These are phyloP conservation scores for Sporisorium exsertum DNA, from an alignment of 1,284 basidiomycete species.

Conservation along the genomic window DNA sequence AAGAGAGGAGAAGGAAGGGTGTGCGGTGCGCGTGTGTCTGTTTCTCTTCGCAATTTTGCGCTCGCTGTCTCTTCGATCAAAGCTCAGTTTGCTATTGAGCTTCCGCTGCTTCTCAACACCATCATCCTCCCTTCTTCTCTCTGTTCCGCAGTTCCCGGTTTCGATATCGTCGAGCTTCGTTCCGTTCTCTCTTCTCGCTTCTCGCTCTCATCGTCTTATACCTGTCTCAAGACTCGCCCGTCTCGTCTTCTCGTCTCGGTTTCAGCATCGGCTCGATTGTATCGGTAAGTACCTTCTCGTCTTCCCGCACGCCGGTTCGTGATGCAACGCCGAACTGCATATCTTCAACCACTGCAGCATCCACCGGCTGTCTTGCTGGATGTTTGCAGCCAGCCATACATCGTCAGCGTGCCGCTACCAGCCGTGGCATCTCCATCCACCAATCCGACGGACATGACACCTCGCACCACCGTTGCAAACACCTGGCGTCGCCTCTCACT, in stretches of 20 bases:
- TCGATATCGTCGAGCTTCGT: conserved; percentile 55
- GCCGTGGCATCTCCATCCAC: too few species aligned
- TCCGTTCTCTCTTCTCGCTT: conserved; percentile 23
- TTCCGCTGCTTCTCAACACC: conserved; percentile 8
- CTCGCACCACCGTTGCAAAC: too few species aligned
- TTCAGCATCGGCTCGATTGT: conserved; percentile 54
- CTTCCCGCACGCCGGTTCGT: background rate
- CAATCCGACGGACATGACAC: too few species aligned
- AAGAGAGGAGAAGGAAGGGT: background rate
- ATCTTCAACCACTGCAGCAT: background rate
- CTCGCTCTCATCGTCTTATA: conserved; percentile 32
- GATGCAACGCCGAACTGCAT: background rate
- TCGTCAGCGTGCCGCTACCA: too few species aligned
- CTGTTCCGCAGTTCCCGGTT: conserved; percentile 45
- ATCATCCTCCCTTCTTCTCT: conserved; percentile 19
- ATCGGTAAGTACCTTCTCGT: conserved; percentile 45
- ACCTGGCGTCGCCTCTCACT: background rate
- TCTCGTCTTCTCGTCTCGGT: conserved; percentile 51
- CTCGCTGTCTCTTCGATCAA: conserved; percentile 1
- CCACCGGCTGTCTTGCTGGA: too few species aligned
- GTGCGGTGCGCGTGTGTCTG: conserved; percentile 8
- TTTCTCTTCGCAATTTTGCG: conserved; percentile 3
- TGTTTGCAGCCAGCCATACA: too few species aligned
- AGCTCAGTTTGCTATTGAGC: conserved; percentile 14
- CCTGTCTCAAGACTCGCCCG: conserved; percentile 41